Evolutionary conservation across 176 grass and related monocot genomes (phyloP).

Genomic region (Cenchrus americanus): DNA sequence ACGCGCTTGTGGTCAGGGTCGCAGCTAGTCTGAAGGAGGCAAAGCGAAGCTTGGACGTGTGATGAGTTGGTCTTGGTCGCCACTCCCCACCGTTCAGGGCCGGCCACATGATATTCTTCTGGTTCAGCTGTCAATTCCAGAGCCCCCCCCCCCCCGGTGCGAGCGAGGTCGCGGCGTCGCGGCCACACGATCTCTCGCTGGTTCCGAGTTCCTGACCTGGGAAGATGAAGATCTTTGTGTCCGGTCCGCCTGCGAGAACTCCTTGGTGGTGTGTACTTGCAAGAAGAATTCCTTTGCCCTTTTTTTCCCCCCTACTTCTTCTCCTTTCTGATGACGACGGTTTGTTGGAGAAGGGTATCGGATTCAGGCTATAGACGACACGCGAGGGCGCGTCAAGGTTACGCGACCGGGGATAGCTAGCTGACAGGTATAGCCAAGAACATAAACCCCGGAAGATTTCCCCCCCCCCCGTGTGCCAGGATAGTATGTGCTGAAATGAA

Average conservation of each 20-base stretch:
- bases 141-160: background rate
- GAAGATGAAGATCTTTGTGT: background rate
- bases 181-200: background rate
- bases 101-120: slow-evolving; percentile 4
- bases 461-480: background rate
- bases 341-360: too few species aligned
- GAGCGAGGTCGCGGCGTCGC: too few species aligned
- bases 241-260: background rate
- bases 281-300: background rate
- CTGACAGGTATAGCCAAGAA: too few species aligned
- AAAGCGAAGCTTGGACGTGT: background rate
- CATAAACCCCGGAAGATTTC: too few species aligned
- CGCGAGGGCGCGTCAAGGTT: background rate
- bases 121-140: slow-evolving; percentile 29
- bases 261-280: background rate
- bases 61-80: background rate
- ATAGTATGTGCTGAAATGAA: background rate
- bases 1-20: background rate
- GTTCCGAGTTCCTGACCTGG: too few species aligned
- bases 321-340: background rate
- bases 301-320: too few species aligned
- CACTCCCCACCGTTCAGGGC: too few species aligned
- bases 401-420: too few species aligned
- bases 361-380: background rate
- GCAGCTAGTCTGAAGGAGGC: background rate